Percentiles rank a stretch among this genome's conserved stretches.
Evolutionary conservation across 306 rosid genomes (phyloP).

Genomic region (Vicia villosa): DNA sequence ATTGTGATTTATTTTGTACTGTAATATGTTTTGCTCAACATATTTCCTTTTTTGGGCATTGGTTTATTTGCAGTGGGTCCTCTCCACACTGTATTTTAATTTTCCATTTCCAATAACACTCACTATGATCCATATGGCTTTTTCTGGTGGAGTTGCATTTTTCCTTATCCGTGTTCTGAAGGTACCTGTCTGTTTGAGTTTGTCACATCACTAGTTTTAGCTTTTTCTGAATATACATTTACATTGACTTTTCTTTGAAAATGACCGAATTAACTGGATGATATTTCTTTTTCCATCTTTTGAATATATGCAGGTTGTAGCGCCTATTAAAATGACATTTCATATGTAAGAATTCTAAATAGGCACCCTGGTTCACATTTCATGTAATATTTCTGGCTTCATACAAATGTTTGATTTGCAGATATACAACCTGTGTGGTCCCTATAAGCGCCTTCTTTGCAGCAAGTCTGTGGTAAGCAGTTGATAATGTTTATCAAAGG

Average conservation of each 20-base stretch:
- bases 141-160: slow-evolving; percentile 57
- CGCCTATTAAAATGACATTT: slow-evolving; percentile 95
- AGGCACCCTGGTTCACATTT: slow-evolving; percentile 30
- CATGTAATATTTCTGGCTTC: slow-evolving; percentile 31
- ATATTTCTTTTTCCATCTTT: not conserved
- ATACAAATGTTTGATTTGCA: slow-evolving; percentile 49
- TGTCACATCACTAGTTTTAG: slow-evolving; percentile 29
- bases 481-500: slow-evolving; percentile 25
- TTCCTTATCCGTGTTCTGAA: slow-evolving; percentile 57
- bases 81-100: slow-evolving; percentile 58
- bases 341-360: slow-evolving; percentile 69
- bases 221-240: slow-evolving; percentile 24
- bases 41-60: slow-evolving; percentile 22
- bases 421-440: slow-evolving; percentile 91
- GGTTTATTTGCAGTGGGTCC: slow-evolving; percentile 57
- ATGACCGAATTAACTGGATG: slow-evolving; percentile 17
- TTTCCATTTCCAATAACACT: slow-evolving; percentile 67
- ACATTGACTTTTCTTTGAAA: slow-evolving; percentile 24
- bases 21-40: slow-evolving; percentile 19
- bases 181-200: slow-evolving; percentile 43
- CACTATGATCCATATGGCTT: slow-evolving; percentile 71
- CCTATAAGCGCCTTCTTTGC: slow-evolving; percentile 98
- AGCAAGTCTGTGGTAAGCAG: slow-evolving; percentile 95
- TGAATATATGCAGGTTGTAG: slow-evolving; percentile 75
- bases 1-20: slow-evolving; percentile 9